phyloP scores from a whole-genome alignment of 805 yeast genomes.

The Candida koratica region DNA sequence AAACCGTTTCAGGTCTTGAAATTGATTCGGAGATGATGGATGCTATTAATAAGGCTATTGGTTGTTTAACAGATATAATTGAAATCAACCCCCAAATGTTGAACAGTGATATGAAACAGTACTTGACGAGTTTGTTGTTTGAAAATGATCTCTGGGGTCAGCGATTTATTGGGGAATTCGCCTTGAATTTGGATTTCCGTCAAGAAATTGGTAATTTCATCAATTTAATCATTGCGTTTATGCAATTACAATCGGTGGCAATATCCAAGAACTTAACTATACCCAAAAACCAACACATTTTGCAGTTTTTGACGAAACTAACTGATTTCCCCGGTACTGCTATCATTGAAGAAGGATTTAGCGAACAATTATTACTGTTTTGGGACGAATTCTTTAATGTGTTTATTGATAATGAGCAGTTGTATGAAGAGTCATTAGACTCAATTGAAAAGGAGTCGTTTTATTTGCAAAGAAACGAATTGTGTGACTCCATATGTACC shows the following conservation, averaged over 20 bases:
- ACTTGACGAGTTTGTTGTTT: slow-evolving; percentile 38
- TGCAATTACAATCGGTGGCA: slow-evolving; percentile 45
- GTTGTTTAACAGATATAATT: slow-evolving; percentile 40
- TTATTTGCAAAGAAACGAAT: slow-evolving; percentile 18
- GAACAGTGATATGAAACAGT: slow-evolving; percentile 13
- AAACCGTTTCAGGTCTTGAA: slow-evolving; percentile 2
- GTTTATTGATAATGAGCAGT: slow-evolving; percentile 47
- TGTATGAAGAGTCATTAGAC: slow-evolving; percentile 17
- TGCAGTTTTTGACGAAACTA: slow-evolving; percentile 48
- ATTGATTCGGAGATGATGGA: slow-evolving; percentile 14
- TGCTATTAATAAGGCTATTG: slow-evolving; percentile 23
- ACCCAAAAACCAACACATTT: slow-evolving; percentile 33
- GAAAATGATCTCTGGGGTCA: slow-evolving; percentile 41
- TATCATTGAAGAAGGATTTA: slow-evolving; percentile 53
- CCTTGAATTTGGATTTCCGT: slow-evolving; percentile 23
- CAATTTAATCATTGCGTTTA: slow-evolving; percentile 41
- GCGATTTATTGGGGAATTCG: slow-evolving; percentile 30
- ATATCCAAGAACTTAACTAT: slow-evolving; percentile 39
- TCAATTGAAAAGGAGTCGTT: slow-evolving; percentile 15
- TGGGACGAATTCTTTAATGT: slow-evolving; percentile 67
- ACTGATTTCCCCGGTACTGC: slow-evolving; percentile 58
- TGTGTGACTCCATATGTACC: slow-evolving; percentile 51
- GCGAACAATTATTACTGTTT: slow-evolving; percentile 52
- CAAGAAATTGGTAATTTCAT: slow-evolving; percentile 42
- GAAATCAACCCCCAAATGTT: slow-evolving; percentile 46